Conservation (phyloP, 83 land plant species). For the Picea abies region DNA sequence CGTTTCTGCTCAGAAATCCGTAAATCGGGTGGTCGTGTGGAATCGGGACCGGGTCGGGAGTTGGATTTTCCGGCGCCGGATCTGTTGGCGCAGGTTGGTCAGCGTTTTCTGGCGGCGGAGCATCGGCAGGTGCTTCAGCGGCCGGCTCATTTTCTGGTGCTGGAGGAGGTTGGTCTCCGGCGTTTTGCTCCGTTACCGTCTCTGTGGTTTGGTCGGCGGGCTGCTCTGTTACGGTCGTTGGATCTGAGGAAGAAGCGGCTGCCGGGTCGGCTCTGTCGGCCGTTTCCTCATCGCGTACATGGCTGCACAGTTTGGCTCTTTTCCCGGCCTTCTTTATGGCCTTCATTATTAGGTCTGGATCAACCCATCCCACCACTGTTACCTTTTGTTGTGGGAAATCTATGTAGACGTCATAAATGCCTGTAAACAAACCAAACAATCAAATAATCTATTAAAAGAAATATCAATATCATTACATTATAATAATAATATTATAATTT, state of each 20-base stretch:
- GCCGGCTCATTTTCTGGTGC: conserved; percentile 20
- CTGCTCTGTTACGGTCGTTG: conserved; percentile 3
- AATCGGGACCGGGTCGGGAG: not conserved
- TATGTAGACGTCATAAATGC: conserved; percentile 45
- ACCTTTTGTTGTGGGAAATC: conserved; percentile 53
- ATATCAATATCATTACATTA: too few relatives aligned
- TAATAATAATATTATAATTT: too few relatives aligned
- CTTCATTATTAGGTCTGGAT: conserved; percentile 51
- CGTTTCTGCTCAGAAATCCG: not conserved
- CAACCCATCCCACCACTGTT: conserved; percentile 54
- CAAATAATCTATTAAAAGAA: not conserved
- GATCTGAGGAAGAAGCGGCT: not conserved
- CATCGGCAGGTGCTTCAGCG: conserved; percentile 7
- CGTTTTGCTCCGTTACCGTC: not conserved
- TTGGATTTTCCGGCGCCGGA: conserved; percentile 3
- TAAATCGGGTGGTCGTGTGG: not conserved
- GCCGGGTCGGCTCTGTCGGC: conserved; percentile 17
- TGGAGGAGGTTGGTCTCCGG: not conserved
- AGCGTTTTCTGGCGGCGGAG: conserved; percentile 17
- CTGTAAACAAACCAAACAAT: conserved; percentile 23
- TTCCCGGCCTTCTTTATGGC: conserved; percentile 54
- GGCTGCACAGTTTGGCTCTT: conserved; percentile 36
- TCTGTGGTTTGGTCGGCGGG: not conserved
- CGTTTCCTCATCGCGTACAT: conserved; percentile 33
- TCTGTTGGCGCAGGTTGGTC: conserved; percentile 14